A percentile compares a stretch with the other conserved stretches of the same genome.
These are phyloP conservation scores for Fraxinus angustifolia DNA, from an alignment of 305 asterid genomes.

Conservation along the genomic window DNA sequence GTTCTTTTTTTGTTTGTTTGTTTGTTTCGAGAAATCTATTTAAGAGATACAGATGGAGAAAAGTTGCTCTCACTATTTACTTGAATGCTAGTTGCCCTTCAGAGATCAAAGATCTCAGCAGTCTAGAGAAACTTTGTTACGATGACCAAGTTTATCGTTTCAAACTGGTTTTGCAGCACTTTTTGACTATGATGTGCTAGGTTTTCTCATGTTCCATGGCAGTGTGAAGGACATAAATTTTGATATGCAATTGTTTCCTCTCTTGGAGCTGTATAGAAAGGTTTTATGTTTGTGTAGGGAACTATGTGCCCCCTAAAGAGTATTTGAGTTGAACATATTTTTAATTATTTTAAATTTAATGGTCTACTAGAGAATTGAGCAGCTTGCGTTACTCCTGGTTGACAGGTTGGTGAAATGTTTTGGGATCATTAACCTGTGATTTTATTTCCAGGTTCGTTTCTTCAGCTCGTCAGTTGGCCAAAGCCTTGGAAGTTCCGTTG, in stretches of 20 bases:
- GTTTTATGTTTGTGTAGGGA: neutral
- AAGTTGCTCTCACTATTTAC: neutral
- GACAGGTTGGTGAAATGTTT: neutral
- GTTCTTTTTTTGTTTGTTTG: neutral
- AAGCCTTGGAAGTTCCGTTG: conserved; percentile 93
- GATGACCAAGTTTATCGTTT: neutral
- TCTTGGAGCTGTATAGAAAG: neutral
- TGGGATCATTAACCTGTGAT: conserved; percentile 9
- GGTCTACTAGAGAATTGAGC: neutral
- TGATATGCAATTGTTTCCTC: neutral
- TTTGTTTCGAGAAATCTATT: neutral
- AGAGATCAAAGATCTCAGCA: neutral
- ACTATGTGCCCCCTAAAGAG: neutral
- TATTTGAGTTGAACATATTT: neutral
- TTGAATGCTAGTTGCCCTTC: neutral
- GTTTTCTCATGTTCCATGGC: neutral
- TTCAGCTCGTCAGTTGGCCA: conserved; percentile 95
- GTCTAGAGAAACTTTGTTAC: neutral
- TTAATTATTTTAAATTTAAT: neutral
- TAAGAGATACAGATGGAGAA: neutral
- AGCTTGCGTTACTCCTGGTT: neutral
- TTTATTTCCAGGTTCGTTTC: conserved; percentile 66
- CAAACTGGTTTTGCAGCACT: neutral
- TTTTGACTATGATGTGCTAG: neutral
- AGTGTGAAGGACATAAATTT: neutral